Evolutionary conservation across 2,329 filamentous ascomycete genomes (phyloP).

Genomic region (Decorospora gaudefroyi): DNA sequence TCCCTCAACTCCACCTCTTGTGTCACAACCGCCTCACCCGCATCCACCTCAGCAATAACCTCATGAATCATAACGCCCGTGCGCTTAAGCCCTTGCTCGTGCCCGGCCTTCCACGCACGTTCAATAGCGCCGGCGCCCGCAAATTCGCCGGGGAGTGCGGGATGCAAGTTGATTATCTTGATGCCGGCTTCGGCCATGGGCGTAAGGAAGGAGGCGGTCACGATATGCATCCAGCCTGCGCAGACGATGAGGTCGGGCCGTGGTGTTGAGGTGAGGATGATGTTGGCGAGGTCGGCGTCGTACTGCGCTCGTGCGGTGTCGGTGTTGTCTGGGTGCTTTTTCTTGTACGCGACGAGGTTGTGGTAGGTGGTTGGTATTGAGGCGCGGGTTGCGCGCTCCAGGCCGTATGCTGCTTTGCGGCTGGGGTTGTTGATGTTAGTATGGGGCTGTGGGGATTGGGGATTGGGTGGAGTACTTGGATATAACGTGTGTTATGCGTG

Average conservation of each 20-base stretch:
- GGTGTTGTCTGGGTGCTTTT: constrained; percentile 60
- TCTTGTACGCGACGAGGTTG: constrained; percentile 78
- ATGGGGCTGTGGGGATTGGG: not conserved
- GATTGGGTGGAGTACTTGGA: constrained; percentile 47
- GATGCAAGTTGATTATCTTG: constrained; percentile 81
- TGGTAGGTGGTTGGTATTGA: constrained; percentile 77
- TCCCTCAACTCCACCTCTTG: constrained; percentile 68
- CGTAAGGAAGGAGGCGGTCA: constrained; percentile 69
- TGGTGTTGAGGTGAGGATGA: constrained; percentile 63
- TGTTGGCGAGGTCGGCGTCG: constrained; percentile 72
- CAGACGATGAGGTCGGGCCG: constrained; percentile 75
- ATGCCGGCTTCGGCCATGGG: constrained; percentile 67
- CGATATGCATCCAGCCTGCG: constrained; percentile 84
- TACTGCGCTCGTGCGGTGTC: constrained; percentile 66
- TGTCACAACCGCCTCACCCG: constrained; percentile 73
- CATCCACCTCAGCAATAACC: constrained; percentile 75
- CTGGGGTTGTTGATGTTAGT: constrained; percentile 16
- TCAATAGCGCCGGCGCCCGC: constrained; percentile 79
- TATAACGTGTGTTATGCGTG: constrained; percentile 65
- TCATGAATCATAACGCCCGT: constrained; percentile 90
- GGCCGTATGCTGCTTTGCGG: constrained; percentile 64
- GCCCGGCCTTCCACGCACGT: constrained; percentile 74
- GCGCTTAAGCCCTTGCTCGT: constrained; percentile 66
- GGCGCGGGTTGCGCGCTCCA: constrained; percentile 63
- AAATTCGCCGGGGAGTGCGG: constrained; percentile 72